Evolutionary conservation across 2,329 filamentous ascomycete species (phyloP).

Genomic region (Ceratocystis harringtonii): DNA sequence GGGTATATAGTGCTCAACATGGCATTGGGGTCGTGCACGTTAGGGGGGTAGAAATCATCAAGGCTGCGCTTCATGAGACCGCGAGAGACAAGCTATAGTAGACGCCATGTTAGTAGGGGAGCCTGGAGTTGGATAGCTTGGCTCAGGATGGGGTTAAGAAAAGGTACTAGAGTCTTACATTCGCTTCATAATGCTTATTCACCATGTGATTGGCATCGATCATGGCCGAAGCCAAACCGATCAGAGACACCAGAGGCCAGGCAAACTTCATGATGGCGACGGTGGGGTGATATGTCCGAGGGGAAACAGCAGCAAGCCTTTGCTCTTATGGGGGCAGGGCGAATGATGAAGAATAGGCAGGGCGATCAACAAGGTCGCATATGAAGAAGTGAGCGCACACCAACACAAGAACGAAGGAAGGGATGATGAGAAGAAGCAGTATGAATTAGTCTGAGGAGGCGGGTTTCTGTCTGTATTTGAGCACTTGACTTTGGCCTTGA

Average conservation of each 20-base stretch:
- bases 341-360: not conserved
- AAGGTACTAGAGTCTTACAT: not conserved
- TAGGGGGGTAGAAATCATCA: not conserved
- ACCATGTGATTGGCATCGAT: not conserved
- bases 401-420: not conserved
- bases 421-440: not conserved
- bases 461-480: not conserved
- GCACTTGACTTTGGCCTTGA: not conserved
- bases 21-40: not conserved
- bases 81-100: not conserved
- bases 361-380: no score
- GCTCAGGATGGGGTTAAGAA: not conserved
- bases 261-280: constrained; percentile 2
- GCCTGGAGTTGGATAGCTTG: not conserved
- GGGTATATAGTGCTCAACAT: constrained; percentile 23
- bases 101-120: not conserved
- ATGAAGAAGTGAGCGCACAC: no score
- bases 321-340: not conserved
- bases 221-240: not conserved
- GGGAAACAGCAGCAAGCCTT: not conserved
- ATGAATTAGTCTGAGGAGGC: not conserved
- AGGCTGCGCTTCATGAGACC: not conserved
- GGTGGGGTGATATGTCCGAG: not conserved
- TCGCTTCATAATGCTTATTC: not conserved
- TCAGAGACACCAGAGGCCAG: not conserved